phyloP scores from a whole-genome alignment of 1,139 yeast species.

The Pichia sp. region DNA sequence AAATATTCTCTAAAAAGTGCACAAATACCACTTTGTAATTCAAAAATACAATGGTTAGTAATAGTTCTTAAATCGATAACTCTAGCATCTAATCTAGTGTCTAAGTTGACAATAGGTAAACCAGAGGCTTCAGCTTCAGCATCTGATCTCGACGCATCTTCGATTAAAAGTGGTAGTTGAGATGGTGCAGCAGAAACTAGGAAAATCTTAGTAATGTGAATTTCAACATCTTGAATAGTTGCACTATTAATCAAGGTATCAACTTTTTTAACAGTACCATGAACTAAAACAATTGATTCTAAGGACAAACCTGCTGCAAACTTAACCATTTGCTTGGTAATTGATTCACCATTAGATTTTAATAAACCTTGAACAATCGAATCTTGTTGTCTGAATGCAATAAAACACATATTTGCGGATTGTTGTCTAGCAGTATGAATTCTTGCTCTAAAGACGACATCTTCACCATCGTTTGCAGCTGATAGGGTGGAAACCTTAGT shows the following conservation, averaged over 20 bases:
- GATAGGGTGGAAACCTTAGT: constrained; percentile 49
- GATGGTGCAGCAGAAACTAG: constrained; percentile 85
- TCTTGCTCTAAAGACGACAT: constrained; percentile 86
- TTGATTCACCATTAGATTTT: constrained; percentile 56
- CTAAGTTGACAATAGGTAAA: constrained; percentile 89
- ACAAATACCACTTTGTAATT: constrained; percentile 86
- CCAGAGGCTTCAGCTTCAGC: constrained; percentile 91
- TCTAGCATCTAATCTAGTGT: constrained; percentile 90
- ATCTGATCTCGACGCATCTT: constrained; percentile 94
- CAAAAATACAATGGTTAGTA: constrained; percentile 95
- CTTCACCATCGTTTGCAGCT: constrained; percentile 65
- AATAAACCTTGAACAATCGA: constrained; percentile 77
- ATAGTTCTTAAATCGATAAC: constrained; percentile 95
- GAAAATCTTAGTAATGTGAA: constrained; percentile 65
- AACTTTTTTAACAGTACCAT: constrained; percentile 77
- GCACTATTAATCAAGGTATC: constrained; percentile 86
- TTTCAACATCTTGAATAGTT: constrained; percentile 85
- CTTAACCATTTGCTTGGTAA: constrained; percentile 94
- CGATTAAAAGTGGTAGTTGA: constrained; percentile 87
- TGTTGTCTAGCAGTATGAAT: constrained; percentile 90
- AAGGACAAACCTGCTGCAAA: constrained; percentile 84
- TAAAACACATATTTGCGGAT: constrained; percentile 89
- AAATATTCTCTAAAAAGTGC: constrained; percentile 85
- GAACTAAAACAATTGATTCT: constrained; percentile 87
- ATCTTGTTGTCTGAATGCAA: constrained; percentile 86